Conservation (phyloP, 2,329 filamentous ascomycete genomes). For the Penicillium sclerotiorum region DNA sequence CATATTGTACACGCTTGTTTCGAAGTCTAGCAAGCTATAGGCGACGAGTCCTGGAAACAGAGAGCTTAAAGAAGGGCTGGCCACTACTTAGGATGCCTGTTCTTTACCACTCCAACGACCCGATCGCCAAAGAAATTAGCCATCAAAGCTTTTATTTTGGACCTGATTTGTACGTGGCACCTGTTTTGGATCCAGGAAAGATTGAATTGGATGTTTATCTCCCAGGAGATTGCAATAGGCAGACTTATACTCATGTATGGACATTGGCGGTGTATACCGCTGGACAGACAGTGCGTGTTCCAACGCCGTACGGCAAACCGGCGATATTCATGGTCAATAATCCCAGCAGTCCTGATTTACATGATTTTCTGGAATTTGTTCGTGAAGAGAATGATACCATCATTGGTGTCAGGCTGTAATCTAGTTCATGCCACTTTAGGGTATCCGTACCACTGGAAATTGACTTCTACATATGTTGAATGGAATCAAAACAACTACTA, state of each 20-base stretch:
- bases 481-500: no score
- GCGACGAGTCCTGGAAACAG: slow-evolving; percentile 30
- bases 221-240: slow-evolving; percentile 15
- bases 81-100: slow-evolving; percentile 29
- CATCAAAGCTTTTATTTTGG: slow-evolving; percentile 28
- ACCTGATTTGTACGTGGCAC: slow-evolving; percentile 25
- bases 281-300: slow-evolving; percentile 15
- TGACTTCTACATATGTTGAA: no score
- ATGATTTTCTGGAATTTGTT: slow-evolving; percentile 24
- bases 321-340: slow-evolving; percentile 22
- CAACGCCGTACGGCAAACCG: slow-evolving; percentile 23
- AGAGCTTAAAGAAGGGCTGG: slow-evolving; percentile 24
- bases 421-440: no score
- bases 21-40: slow-evolving; percentile 35
- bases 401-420: slow-evolving; percentile 11
- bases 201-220: slow-evolving; percentile 22
- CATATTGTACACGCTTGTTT: slow-evolving; percentile 41
- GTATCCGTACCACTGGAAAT: no score
- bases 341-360: slow-evolving; percentile 15
- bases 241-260: slow-evolving; percentile 24
- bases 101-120: slow-evolving; percentile 24
- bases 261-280: slow-evolving; percentile 18
- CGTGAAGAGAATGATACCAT: slow-evolving; percentile 19
- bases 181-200: slow-evolving; percentile 22
- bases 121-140: slow-evolving; percentile 22